phyloP scores from a whole-genome alignment of 177 flowering plant species.

The Tripterygium wilfordii region DNA sequence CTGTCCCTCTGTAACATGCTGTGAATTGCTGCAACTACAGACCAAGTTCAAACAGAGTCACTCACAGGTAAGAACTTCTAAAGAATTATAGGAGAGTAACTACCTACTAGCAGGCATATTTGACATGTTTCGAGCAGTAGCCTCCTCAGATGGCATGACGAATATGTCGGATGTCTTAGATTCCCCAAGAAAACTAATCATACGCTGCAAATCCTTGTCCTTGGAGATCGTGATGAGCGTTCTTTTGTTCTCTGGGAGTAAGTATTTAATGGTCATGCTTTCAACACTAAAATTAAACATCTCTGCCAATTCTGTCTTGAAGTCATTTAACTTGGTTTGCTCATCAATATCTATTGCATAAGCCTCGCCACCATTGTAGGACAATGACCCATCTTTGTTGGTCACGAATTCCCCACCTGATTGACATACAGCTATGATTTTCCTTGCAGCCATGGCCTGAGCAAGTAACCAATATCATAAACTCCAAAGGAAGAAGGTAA shows the following conservation, averaged over 20 bases:
- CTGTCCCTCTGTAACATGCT: background rate
- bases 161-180: constrained; percentile 47
- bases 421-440: constrained; percentile 67
- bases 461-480: background rate
- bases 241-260: constrained; percentile 63
- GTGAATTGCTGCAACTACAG: constrained; percentile 1
- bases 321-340: constrained; percentile 34
- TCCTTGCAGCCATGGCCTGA: constrained; percentile 32
- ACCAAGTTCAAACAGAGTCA: no score
- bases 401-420: constrained; percentile 61
- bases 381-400: constrained; percentile 44
- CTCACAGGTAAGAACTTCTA: no score
- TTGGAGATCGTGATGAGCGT: constrained; percentile 66
- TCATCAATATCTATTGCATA: constrained; percentile 56
- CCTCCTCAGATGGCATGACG: constrained; percentile 35
- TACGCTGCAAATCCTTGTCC: constrained; percentile 66
- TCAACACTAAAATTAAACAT: constrained; percentile 38
- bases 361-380: constrained; percentile 68
- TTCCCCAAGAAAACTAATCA: constrained; percentile 52
- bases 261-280: constrained; percentile 54
- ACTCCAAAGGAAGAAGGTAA: background rate
- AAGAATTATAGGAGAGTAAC: background rate
- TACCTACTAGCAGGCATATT: constrained; percentile 33
- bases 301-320: constrained; percentile 53
- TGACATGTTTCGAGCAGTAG: constrained; percentile 16